Evolutionary conservation across 2,329 filamentous ascomycete genomes (phyloP).

Genomic region (Canariomyces notabilis): DNA sequence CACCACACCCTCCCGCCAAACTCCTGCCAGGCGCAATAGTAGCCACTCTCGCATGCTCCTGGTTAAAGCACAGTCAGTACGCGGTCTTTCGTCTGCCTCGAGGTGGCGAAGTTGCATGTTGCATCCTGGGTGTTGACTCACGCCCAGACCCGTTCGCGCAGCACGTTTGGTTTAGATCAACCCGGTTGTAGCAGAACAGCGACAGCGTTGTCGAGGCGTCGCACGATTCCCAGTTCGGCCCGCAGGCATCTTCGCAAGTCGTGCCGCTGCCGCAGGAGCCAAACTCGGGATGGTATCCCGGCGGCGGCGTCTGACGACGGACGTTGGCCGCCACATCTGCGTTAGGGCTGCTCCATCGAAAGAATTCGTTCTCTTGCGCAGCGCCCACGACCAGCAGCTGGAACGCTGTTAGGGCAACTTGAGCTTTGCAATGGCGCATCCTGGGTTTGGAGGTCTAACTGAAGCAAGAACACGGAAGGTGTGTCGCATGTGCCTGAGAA

Average conservation of each 20-base stretch:
- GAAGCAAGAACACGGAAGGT: neutral
- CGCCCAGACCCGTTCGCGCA: conserved; percentile 25
- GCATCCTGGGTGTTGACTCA: conserved; percentile 3
- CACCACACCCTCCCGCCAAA: conserved; percentile 24
- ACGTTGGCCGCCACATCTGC: neutral
- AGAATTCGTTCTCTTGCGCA: conserved; percentile 16
- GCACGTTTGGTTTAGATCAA: conserved; percentile 22
- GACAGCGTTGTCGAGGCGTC: conserved; percentile 22
- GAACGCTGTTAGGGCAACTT: conserved; percentile 4
- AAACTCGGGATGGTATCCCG: conserved; percentile 24
- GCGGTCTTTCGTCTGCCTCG: too few species aligned
- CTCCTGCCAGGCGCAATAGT: conserved; percentile 24
- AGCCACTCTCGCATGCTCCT: conserved; percentile 23
- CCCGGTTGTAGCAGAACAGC: conserved; percentile 25
- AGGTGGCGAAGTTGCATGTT: neutral
- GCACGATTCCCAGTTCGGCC: conserved; percentile 22
- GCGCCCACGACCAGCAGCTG: conserved; percentile 6
- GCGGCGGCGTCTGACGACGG: conserved; percentile 20
- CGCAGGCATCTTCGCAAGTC: conserved; percentile 24
- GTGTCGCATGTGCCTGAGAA: neutral
- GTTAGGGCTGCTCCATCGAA: conserved; percentile 14
- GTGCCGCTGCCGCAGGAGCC: conserved; percentile 23
- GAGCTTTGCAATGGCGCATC: conserved; percentile 9
- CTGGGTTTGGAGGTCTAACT: neutral
- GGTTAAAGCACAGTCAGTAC: neutral